Evolutionary conservation across 1,139 yeast species (phyloP), one percentile per base, ranked within the genome.

Genomic region (Yamadazyma spencermartinsiae): DNA sequence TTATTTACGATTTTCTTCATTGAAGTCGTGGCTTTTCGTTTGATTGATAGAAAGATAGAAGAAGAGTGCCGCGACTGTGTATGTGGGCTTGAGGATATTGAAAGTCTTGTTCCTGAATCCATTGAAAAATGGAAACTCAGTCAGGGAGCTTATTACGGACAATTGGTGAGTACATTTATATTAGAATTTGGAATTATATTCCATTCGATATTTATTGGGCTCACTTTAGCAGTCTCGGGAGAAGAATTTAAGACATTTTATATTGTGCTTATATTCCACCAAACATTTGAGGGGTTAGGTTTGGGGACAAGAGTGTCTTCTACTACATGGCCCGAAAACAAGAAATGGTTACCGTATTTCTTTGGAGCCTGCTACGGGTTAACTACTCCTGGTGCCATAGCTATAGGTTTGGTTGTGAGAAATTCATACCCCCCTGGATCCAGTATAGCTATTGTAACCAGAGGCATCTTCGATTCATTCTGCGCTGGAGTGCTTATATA

Each of bases 401-500:
- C 66, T 2, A 54, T 63, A 8, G 74, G 74, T 0, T 44, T 68
- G 23, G 72, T 66, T 3, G 65, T 65, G 2, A 54, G 73, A 28
- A 44, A 54, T 11, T 40, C 65, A 3, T 67, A 65, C 44, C 60
- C 65, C 25, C 64, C 64, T 9, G 64, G 63, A 3, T 61, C 70
- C 11, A 45, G 63, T 28, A 56, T 52, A 7, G 60, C 72, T 1
- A 53, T 67, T 32, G 56, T 67, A n/a, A 56, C 60, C 3, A 64
- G 62, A 6, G 73, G 74, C 8, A 53, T 58, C 1, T 65, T 66
- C 39, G 70, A 67, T 42, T 56, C 67, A 1, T 45, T 65, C 27
- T 66, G 71, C 42, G 64, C 68, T n/a, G 74, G 74, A 2, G 55
- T 68, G 14, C 58, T 67, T 45, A 60, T 67, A 18, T 68, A 66